Percentiles rank a stretch among this genome's conserved stretches.
phyloP scores from a whole-genome alignment of 805 yeast genomes.

The Saccharomycopsis javanensis region DNA sequence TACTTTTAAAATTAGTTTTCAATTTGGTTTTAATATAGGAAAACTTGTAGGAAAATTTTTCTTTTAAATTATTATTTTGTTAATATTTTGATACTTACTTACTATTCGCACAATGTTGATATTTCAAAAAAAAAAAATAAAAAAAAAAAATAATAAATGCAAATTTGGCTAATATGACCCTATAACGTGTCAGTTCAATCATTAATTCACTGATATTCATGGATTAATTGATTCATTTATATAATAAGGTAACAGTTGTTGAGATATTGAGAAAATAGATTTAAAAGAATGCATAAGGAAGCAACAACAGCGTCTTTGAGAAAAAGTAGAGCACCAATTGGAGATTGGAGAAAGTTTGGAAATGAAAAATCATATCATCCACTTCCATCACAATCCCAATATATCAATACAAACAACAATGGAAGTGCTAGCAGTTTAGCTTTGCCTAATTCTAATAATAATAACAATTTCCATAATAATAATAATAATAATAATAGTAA shows the following conservation, averaged over 20 bases:
- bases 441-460: not conserved
- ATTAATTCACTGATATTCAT: not conserved
- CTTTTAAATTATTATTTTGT: not conserved
- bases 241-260: no score
- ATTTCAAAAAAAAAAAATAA: no score
- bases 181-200: not conserved
- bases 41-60: not conserved
- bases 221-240: not conserved
- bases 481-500: no score
- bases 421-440: not conserved
- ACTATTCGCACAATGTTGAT: not conserved
- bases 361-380: constrained; percentile 3
- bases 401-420: not conserved
- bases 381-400: not conserved
- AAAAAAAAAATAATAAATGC: no score
- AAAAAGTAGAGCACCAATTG: constrained; percentile 19
- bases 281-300: constrained; percentile 4
- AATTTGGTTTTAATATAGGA: no score
- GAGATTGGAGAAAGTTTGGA: constrained; percentile 18
- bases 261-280: no score
- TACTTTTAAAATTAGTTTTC: no score
- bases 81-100: not conserved
- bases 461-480: no score
- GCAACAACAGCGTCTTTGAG: constrained; percentile 17
- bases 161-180: no score